These are phyloP conservation scores for Darksidea phi DNA, from an alignment of 495 filamentous ascomycete genomes.

Conservation along the genomic window DNA sequence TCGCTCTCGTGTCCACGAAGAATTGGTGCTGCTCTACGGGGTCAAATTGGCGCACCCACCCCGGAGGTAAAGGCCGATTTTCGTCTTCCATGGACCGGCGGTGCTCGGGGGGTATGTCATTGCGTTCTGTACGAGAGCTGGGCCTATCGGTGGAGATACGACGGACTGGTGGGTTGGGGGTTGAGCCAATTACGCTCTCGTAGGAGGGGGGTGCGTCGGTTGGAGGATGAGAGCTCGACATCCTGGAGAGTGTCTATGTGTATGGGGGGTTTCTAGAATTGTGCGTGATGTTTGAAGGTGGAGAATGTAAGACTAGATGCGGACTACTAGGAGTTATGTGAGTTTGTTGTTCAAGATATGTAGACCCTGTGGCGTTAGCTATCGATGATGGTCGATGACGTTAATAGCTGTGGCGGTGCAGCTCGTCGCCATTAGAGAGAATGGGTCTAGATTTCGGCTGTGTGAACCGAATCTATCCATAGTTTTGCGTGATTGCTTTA, in stretches of 20 bases:
- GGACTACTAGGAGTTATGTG: no score
- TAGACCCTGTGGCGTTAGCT: no score
- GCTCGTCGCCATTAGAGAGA: no score
- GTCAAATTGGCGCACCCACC: slow-evolving; percentile 52
- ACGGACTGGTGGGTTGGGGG: background rate
- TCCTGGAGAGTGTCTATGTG: slow-evolving; percentile 3
- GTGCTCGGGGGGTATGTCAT: slow-evolving; percentile 46
- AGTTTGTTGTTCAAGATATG: no score
- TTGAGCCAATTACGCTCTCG: slow-evolving; percentile 32
- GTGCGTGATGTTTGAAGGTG: no score
- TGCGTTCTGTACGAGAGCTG: slow-evolving; percentile 28
- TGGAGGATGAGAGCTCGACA: slow-evolving; percentile 19
- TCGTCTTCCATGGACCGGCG: slow-evolving; percentile 56
- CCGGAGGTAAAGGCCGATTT: slow-evolving; percentile 44
- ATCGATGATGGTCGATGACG: no score
- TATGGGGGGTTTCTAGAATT: no score
- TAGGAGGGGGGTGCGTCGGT: slow-evolving; percentile 40
- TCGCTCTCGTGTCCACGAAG: slow-evolving; percentile 52
- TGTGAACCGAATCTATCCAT: no score
- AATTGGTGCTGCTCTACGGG: slow-evolving; percentile 48
- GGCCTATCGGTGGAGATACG: slow-evolving; percentile 19
- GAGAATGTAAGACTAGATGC: no score
- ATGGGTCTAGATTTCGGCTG: no score
- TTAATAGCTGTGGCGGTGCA: no score
- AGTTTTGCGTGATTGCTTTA: no score